Evolutionary conservation across 2,329 filamentous ascomycete genomes (phyloP).

Genomic region (Sarocladium strictum): DNA sequence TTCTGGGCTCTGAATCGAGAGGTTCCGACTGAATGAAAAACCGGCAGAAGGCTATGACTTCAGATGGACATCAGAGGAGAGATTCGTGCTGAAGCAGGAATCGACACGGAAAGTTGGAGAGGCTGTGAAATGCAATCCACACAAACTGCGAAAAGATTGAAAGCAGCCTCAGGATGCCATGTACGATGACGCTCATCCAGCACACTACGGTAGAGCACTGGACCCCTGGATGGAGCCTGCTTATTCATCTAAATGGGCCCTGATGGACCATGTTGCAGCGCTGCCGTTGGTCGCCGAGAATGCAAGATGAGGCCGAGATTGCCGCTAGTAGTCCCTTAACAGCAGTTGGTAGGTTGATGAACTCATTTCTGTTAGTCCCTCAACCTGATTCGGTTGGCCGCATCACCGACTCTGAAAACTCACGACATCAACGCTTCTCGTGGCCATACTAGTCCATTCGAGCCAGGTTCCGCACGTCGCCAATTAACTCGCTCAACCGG

Average conservation of each 20-base stretch:
- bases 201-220: neutral
- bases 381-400: constrained; percentile 7
- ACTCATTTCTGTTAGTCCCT: neutral
- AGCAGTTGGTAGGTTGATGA: neutral
- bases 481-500: neutral
- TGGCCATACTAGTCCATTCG: neutral
- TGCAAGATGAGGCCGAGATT: constrained; percentile 10
- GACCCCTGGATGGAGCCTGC: constrained; percentile 7
- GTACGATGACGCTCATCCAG: neutral
- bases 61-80: neutral
- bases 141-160: neutral
- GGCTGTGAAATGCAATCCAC: constrained; percentile 4
- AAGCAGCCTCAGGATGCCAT: constrained; percentile 3
- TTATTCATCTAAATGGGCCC: constrained; percentile 8
- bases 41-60: neutral
- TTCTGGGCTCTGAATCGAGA: constrained; percentile 20
- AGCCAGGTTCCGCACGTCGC: neutral
- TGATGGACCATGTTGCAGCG: constrained; percentile 4
- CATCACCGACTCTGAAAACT: constrained; percentile 9
- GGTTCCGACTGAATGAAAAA: neutral
- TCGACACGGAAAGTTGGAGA: neutral
- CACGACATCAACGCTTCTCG: constrained; percentile 8
- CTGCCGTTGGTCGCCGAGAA: constrained; percentile 4
- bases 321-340: constrained; percentile 8
- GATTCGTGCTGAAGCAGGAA: neutral